phyloP scores from a whole-genome alignment of 495 filamentous ascomycete genomes.

The Xylaria cubensis region DNA sequence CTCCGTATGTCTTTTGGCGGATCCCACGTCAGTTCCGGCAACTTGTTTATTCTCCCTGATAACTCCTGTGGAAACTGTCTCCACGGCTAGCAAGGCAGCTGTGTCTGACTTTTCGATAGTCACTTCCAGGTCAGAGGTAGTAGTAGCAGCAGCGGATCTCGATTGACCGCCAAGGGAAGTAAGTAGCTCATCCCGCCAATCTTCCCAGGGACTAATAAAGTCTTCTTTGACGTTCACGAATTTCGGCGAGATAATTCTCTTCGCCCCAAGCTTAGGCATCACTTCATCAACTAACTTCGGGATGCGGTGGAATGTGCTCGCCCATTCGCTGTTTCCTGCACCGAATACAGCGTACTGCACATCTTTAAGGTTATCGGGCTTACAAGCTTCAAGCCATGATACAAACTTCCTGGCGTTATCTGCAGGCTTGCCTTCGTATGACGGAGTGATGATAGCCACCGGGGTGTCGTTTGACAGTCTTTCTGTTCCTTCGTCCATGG shows the following conservation, averaged over 20 bases:
- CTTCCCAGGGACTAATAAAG: constrained; percentile 65
- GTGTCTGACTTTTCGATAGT: constrained; percentile 16
- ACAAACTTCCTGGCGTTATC: constrained; percentile 73
- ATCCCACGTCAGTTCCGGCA: constrained; percentile 57
- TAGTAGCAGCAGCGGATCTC: background rate
- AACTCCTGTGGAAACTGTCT: constrained; percentile 29
- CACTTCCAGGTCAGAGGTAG: constrained; percentile 1
- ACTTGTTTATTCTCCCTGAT: constrained; percentile 60
- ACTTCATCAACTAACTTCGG: constrained; percentile 63
- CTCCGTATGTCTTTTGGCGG: constrained; percentile 64
- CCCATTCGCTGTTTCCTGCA: constrained; percentile 62
- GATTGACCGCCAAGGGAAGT: background rate
- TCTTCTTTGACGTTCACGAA: constrained; percentile 62
- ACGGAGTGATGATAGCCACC: constrained; percentile 65
- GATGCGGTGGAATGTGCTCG: constrained; percentile 68
- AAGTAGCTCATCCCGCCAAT: constrained; percentile 60
- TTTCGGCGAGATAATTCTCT: constrained; percentile 56
- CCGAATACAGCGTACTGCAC: constrained; percentile 69
- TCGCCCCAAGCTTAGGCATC: constrained; percentile 55
- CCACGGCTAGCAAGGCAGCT: constrained; percentile 30
- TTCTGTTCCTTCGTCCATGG: constrained; percentile 62
- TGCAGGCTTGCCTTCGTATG: constrained; percentile 68
- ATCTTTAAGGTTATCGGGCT: constrained; percentile 50
- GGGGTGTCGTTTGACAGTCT: constrained; percentile 64
- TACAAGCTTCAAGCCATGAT: constrained; percentile 58